Conservation (phyloP, 192 early-diverging fungal genomes). For the Kappamyces sp. region DNA sequence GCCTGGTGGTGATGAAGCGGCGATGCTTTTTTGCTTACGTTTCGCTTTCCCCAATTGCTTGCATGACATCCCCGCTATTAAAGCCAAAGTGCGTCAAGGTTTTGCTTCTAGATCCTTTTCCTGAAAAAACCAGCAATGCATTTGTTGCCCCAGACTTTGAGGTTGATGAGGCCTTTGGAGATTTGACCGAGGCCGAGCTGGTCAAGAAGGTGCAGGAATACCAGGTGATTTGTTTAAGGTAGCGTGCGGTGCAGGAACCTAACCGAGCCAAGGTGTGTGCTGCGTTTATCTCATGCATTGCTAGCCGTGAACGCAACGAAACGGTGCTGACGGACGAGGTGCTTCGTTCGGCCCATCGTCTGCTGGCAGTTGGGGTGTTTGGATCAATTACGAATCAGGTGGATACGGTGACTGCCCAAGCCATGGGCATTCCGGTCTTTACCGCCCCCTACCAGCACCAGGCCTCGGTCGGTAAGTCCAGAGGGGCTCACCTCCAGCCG, state of each 20-base stretch:
- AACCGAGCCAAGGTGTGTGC: neutral
- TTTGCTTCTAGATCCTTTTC: constrained; percentile 9
- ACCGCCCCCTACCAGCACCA: constrained; percentile 42
- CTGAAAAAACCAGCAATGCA: neutral
- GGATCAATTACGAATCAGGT: constrained; percentile 28
- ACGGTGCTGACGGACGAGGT: constrained; percentile 39
- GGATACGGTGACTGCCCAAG: constrained; percentile 31
- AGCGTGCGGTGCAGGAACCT: neutral
- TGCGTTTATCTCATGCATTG: neutral
- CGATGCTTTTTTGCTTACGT: no score
- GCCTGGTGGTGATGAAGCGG: no score
- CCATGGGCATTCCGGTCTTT: constrained; percentile 47
- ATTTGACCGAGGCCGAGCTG: constrained; percentile 33
- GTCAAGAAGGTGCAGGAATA: constrained; percentile 37
- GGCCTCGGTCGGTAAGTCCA: constrained; percentile 18
- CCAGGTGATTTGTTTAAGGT: constrained; percentile 41
- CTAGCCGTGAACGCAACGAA: constrained; percentile 21
- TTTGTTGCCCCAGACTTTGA: constrained; percentile 1
- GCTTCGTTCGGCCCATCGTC: constrained; percentile 31
- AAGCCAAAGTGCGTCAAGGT: constrained; percentile 9
- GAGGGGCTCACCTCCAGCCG: constrained; percentile 14
- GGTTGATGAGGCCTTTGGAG: constrained; percentile 31
- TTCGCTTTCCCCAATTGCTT: no score
- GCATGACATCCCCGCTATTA: constrained; percentile 3
- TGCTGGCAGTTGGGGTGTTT: constrained; percentile 41